A percentile compares a stretch with the other conserved stretches of the same genome.
Conservation (phyloP, 2,329 filamentous ascomycete genomes). For the Septoria linicola region DNA sequence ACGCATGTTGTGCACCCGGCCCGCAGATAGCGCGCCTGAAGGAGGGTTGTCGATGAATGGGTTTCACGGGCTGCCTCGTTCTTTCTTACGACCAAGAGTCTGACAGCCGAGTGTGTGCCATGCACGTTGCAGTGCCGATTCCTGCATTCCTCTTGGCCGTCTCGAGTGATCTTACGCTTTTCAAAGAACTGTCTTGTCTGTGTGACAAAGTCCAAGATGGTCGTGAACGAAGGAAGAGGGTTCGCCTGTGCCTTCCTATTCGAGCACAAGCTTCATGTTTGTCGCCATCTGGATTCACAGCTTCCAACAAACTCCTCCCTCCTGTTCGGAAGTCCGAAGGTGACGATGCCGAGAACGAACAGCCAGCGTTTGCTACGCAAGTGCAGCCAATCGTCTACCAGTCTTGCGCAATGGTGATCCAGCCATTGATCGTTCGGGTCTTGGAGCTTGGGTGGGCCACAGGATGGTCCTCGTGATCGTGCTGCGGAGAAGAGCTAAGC, state of each 20-base stretch:
- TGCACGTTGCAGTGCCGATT: neutral
- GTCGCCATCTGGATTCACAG: too few relatives aligned
- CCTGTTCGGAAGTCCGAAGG: too few relatives aligned
- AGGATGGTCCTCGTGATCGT: too few relatives aligned
- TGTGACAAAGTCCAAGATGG: neutral
- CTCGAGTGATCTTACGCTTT: neutral
- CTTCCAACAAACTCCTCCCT: too few relatives aligned
- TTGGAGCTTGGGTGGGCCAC: too few relatives aligned
- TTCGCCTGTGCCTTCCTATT: slow-evolving; percentile 9
- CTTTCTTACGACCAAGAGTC: neutral
- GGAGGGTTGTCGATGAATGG: slow-evolving; percentile 3
- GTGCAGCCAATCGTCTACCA: too few relatives aligned
- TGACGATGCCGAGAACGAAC: too few relatives aligned
- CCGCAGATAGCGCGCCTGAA: slow-evolving; percentile 18
- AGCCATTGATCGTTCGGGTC: too few relatives aligned
- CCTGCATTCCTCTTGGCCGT: neutral
- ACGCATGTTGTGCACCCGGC: slow-evolving; percentile 8
- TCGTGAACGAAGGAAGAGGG: neutral
- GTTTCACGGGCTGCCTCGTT: neutral
- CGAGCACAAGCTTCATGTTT: neutral
- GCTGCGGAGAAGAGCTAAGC: too few relatives aligned
- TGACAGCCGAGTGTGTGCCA: neutral
- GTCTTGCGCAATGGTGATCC: too few relatives aligned
- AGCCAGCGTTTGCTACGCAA: too few relatives aligned
- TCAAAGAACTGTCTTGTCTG: too few relatives aligned